Base-by-base conservation (phyloP, 257 asterid species). In the Scutellaria minor region DNA sequence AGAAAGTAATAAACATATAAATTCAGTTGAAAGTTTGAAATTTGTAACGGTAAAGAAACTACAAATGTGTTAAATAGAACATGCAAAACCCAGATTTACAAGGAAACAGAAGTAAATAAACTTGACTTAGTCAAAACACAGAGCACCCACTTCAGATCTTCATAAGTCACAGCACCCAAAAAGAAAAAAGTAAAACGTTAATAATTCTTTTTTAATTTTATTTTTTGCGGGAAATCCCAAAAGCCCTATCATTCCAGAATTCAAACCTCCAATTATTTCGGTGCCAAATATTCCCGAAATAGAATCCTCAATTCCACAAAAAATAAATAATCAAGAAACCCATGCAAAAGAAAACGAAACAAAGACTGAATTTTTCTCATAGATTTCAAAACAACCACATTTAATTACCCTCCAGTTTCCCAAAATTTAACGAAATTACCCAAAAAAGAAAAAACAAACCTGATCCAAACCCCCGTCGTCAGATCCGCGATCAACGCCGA, bases 161-260 rank as follows among this genome's bases (percentile, higher is more conserved):
- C 80, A 68, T 74, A 80, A 81, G 80, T 74, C 87, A 78, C 82
- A 74, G 76, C 72, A 71, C 35, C 64, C 59, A 67, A 77, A 54
- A 64, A 71, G 77, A 75, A 61, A 73, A 73, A 75, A 62, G 76
- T 71, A 77, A 62, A 64, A 69, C 80, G 62, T 47, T 74, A 70
- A 63, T 48, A 12, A 71, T 61, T 64, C 70, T 67, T 70, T 31
- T 31, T 31, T 31, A 31, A 31, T 31, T 31, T 31, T 31, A 31
- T 31, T 31, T 82, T 86, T 60, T 83, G 92, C 96, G 92, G 94
- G 87, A 88, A 92, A 76, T 80, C 85, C 86, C 79, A 82, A 73
- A 74, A 73, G 63, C 76, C 83, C 73, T 46, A 76, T 64, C 82
- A 70, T 59, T 76, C 48, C 52, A 59, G n/a, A 75, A 71, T 40